These are phyloP conservation scores for Trichophaea hybrida DNA, from an alignment of 2,329 filamentous ascomycete species.

Conservation along the genomic window DNA sequence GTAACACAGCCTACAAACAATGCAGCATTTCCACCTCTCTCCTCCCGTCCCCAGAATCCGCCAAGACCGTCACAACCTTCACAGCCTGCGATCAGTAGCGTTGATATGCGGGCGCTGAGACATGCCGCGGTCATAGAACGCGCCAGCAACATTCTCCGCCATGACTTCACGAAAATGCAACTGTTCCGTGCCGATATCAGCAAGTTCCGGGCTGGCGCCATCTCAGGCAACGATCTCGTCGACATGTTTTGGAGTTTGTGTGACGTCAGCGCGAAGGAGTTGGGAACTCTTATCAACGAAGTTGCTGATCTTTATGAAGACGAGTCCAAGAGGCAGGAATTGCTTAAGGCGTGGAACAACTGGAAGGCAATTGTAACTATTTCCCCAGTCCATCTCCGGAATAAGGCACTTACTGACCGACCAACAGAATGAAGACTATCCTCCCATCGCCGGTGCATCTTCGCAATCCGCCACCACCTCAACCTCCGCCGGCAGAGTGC, in stretches of 20 bases:
- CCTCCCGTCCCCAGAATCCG: conserved; percentile 1
- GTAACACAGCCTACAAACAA: not conserved
- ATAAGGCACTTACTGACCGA: conserved; percentile 2
- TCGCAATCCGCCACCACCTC: conserved; percentile 34
- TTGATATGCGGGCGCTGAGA: conserved; percentile 30
- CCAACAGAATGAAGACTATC: conserved; percentile 24
- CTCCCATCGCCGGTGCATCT: conserved; percentile 22
- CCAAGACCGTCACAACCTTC: conserved; percentile 6
- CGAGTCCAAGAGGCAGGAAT: conserved; percentile 51
- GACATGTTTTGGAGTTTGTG: conserved; percentile 41
- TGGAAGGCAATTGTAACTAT: conserved; percentile 44
- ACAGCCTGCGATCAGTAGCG: conserved; percentile 13
- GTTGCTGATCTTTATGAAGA: conserved; percentile 88
- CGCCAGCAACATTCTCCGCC: conserved; percentile 63
- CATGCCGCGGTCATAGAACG: conserved; percentile 78
- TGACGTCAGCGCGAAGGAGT: conserved; percentile 42
- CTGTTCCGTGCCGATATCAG: conserved; percentile 71
- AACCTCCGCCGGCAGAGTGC: conserved; percentile 44
- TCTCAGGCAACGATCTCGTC: conserved; percentile 62
- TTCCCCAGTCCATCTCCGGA: conserved; percentile 28
- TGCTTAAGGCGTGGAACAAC: conserved; percentile 81
- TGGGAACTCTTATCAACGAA: conserved; percentile 82
- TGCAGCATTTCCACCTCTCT: conserved; percentile 1
- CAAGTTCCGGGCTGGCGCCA: conserved; percentile 53
- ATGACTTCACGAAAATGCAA: conserved; percentile 57